A percentile compares a stretch with the other conserved stretches of the same genome.
Evolutionary conservation across 106 monocot genomes (phyloP).

Genomic region (Amphibolis antarctica): DNA sequence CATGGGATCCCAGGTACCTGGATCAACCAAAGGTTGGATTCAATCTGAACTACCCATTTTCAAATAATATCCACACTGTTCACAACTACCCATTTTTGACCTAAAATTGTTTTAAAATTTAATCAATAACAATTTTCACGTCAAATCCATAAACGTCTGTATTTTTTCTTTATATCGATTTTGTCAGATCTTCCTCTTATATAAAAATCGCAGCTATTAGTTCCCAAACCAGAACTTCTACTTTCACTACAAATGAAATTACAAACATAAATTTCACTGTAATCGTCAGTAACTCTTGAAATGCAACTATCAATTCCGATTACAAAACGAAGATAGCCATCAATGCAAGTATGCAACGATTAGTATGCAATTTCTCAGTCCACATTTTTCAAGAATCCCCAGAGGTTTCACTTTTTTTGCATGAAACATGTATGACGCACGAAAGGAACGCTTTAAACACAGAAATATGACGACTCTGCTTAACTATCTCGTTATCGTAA

Average conservation of each 20-base stretch:
- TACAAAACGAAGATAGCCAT: constrained; percentile 1
- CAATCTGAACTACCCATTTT: background rate
- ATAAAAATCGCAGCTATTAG: constrained; percentile 1
- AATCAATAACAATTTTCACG: constrained; percentile 5
- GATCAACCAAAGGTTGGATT: background rate
- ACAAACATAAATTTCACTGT: background rate
- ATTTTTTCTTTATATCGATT: constrained; percentile 2
- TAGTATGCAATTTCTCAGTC: too few relatives aligned
- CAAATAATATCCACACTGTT: background rate
- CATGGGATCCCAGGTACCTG: background rate
- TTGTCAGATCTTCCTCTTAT: constrained; percentile 1
- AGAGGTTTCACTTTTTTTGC: too few relatives aligned
- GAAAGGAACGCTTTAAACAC: too few relatives aligned
- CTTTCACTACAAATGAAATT: constrained; percentile 4
- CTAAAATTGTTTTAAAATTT: background rate
- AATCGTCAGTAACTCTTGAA: background rate
- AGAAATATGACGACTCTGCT: too few relatives aligned
- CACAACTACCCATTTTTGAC: background rate
- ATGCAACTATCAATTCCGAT: background rate
- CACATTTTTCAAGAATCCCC: too few relatives aligned
- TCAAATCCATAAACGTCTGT: constrained; percentile 4
- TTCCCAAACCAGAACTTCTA: constrained; percentile 2
- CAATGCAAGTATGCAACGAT: constrained; percentile 5
- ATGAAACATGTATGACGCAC: too few relatives aligned
- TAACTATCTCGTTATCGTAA: too few relatives aligned